Percentiles rank a stretch among this genome's conserved stretches.
phyloP scores from a whole-genome alignment of 768 basidiomycete species.

The Phylloporus arenicola region DNA sequence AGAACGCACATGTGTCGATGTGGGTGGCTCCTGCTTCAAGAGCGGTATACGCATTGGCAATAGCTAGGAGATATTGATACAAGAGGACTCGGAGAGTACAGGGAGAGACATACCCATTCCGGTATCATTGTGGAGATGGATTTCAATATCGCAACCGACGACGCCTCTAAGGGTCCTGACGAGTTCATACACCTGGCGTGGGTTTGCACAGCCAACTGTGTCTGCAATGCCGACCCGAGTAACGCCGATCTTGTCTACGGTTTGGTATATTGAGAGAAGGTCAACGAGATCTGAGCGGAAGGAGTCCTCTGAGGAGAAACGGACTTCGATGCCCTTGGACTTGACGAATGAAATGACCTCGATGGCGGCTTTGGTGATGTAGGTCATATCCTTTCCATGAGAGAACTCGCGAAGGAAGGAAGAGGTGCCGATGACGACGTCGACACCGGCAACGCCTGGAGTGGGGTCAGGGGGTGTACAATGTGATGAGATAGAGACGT shows the following conservation, averaged over 20 bases:
- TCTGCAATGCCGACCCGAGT: conserved; percentile 99
- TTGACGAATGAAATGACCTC: conserved; percentile 99
- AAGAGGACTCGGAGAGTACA: not conserved
- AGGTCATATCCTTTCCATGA: conserved; percentile 99
- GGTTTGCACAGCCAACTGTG: conserved; percentile 98
- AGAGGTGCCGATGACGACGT: conserved; percentile 98
- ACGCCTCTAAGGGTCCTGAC: conserved; percentile 95
- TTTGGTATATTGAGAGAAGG: conserved; percentile 96
- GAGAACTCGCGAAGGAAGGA: conserved; percentile 99
- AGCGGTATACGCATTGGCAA: conserved; percentile 97
- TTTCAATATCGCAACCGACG: conserved; percentile 95
- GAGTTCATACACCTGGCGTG: conserved; percentile 96
- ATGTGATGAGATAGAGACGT: conserved; percentile 14
- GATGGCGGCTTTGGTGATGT: conserved; percentile 98
- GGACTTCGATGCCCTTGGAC: conserved; percentile 98
- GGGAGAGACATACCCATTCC: conserved; percentile 66
- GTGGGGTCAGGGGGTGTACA: not conserved
- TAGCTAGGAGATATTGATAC: conserved; percentile 46
- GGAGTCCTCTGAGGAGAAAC: conserved; percentile 98
- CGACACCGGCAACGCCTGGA: conserved; percentile 94
- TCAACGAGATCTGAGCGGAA: conserved; percentile 99
- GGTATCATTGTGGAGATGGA: conserved; percentile 98
- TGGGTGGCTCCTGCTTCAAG: conserved; percentile 99
- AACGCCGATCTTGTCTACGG: conserved; percentile 98
- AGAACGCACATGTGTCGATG: conserved; percentile 84